These are phyloP conservation scores for Micractinium sp. DNA, from an alignment of 139 green algal genomes.

Conservation along the genomic window DNA sequence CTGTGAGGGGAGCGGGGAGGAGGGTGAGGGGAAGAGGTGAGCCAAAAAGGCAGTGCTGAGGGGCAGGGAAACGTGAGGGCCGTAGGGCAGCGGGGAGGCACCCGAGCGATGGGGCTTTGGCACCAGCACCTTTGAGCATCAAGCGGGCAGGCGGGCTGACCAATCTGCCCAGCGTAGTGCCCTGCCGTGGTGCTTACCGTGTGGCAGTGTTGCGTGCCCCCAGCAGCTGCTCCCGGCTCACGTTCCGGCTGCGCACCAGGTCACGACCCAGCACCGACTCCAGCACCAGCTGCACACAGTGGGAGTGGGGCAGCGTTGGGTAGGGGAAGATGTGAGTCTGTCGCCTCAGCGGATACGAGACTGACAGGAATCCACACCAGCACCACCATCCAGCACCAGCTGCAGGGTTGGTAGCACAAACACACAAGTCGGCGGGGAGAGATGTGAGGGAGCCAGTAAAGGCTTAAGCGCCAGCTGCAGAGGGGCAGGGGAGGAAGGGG, in stretches of 20 bases:
- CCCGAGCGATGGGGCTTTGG: neutral
- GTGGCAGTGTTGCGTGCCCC: neutral
- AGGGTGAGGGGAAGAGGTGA: neutral
- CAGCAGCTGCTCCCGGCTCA: neutral
- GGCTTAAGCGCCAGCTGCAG: too few relatives aligned
- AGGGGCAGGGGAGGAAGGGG: too few relatives aligned
- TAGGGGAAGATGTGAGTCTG: neutral
- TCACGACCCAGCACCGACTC: conserved; percentile 9
- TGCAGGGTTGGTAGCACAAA: too few relatives aligned
- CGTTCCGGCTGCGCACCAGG: neutral
- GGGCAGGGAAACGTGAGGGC: neutral
- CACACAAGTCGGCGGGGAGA: too few relatives aligned
- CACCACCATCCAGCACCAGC: too few relatives aligned
- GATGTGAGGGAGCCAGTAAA: too few relatives aligned
- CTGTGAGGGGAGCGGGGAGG: neutral
- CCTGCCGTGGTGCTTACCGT: neutral
- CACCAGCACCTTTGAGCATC: too few relatives aligned
- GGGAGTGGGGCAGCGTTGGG: neutral
- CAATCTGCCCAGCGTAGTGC: neutral
- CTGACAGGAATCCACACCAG: too few relatives aligned
- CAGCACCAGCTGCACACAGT: neutral
- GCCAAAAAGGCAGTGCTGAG: neutral
- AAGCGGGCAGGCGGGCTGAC: too few relatives aligned
- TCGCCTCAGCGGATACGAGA: too few relatives aligned
- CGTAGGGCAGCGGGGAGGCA: neutral